Percentiles rank a stretch among this genome's conserved stretches.
Conservation (phyloP, 148 eudicot genomes). For the Rheum nobile region DNA sequence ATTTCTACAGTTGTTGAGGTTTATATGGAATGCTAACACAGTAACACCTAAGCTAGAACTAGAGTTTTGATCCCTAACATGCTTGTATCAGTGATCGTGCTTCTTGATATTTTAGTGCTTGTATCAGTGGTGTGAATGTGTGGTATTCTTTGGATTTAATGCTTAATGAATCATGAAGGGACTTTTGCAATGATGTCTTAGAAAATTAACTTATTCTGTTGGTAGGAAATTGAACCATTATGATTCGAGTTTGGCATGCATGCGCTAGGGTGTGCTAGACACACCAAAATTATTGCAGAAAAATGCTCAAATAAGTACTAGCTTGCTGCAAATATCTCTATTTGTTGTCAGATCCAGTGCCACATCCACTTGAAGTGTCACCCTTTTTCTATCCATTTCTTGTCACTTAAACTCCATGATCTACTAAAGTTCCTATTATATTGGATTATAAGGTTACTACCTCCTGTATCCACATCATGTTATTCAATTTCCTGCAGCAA, state of each 20-base stretch:
- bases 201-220: background rate
- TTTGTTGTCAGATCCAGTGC: background rate
- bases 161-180: background rate
- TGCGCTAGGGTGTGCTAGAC: background rate
- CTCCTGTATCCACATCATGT: background rate
- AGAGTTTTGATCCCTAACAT: background rate
- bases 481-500: background rate
- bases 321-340: background rate
- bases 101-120: too few species aligned
- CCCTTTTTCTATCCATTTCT: background rate
- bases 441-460: background rate
- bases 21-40: background rate
- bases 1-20: too few species aligned
- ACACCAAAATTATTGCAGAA: background rate
- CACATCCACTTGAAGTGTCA: background rate
- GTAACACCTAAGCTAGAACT: background rate
- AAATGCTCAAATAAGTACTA: background rate
- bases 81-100: too few species aligned
- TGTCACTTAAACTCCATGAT: background rate
- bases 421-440: background rate
- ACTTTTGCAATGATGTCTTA: background rate
- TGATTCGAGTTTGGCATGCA: background rate
- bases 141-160: background rate
- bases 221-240: background rate
- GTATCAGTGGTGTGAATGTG: background rate